Evolutionary conservation across 1,139 yeast genomes (phyloP).

Genomic region (Scheffersomyces insectosa): DNA sequence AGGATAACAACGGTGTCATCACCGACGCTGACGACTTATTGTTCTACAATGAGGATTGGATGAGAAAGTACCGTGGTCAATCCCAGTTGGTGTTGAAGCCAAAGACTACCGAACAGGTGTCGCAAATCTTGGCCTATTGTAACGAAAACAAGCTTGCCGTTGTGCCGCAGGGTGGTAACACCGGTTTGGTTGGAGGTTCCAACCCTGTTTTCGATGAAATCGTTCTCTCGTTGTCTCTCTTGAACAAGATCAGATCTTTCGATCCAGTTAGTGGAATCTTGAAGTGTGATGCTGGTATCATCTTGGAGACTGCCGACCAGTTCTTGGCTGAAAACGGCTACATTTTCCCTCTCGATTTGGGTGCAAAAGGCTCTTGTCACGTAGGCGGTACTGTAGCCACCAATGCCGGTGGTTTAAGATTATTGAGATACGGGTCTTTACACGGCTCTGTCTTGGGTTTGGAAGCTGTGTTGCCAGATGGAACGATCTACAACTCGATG

Average conservation of each 20-base stretch:
- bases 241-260: conserved; percentile 81
- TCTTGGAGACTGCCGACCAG: conserved; percentile 82
- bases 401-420: conserved; percentile 92
- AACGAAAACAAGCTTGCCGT: conserved; percentile 77
- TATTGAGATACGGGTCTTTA: conserved; percentile 85
- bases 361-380: conserved; percentile 97
- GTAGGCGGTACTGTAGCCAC: conserved; percentile 96
- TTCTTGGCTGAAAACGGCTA: conserved; percentile 78
- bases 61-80: conserved; percentile 91
- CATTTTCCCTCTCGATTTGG: conserved; percentile 91
- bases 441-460: conserved; percentile 92
- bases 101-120: conserved; percentile 75
- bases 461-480: conserved; percentile 90
- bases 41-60: conserved; percentile 89
- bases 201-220: conserved; percentile 93
- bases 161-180: conserved; percentile 97
- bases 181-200: conserved; percentile 95
- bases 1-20: conserved; percentile 47
- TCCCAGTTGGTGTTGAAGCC: conserved; percentile 84
- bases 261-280: conserved; percentile 82
- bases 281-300: conserved; percentile 89
- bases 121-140: conserved; percentile 78
- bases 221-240: conserved; percentile 62
- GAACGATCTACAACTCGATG: conserved; percentile 77
- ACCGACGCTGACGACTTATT: conserved; percentile 64